Base-by-base conservation (phyloP, 192 early-diverging fungal genomes). In the Chytriomyces hyalinus region DNA sequence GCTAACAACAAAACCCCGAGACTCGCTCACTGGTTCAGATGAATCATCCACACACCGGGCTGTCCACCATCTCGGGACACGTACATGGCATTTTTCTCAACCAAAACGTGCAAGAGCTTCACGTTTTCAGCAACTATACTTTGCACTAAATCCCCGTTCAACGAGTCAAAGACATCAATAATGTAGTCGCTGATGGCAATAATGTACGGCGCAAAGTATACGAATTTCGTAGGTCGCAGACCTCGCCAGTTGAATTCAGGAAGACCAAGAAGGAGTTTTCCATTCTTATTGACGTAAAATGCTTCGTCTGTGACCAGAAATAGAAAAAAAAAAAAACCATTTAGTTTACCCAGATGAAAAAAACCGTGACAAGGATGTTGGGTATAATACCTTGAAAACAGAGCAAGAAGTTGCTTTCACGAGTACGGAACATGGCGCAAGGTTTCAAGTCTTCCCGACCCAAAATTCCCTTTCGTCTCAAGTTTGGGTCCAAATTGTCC, bases 221-320 rank as follows among this genome's bases (percentile, higher is more conserved):
- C 92, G 79, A 77, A 63, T 36, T 43, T 13, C 28, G 24, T 91
- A 8, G 97, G 97, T 3, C 84, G 76, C 5, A 60, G 15, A 57
- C 95, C 95, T 48, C 90, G 90, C 96, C 96, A 98, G 61, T 92
- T 82, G 63, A 94, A 75, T 94, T 90, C 8, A 86, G 80, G 43
- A 90, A 80, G 43, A 91, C 82, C 44, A 51, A 59, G 15, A 51
- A 44, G 7, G 51, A 93, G 84, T 61, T 89, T 85, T 63, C 97
- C 97, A 76, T 90, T 88, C 78, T 92, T 93, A 82, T 97, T 92
- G 57, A 98, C 91, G 70, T 92, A 96, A 77, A 98, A 97, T 6
- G 91, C 94, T 80, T 95, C 36, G 67, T 78, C 76, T 78, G 11
- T 36, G 36, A 36, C 36, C 36, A 36, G 36, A 36, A 36, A 36